These are phyloP conservation scores for Odontarrhena argentea DNA, from an alignment of 345 rosid species.

Conservation along the genomic window DNA sequence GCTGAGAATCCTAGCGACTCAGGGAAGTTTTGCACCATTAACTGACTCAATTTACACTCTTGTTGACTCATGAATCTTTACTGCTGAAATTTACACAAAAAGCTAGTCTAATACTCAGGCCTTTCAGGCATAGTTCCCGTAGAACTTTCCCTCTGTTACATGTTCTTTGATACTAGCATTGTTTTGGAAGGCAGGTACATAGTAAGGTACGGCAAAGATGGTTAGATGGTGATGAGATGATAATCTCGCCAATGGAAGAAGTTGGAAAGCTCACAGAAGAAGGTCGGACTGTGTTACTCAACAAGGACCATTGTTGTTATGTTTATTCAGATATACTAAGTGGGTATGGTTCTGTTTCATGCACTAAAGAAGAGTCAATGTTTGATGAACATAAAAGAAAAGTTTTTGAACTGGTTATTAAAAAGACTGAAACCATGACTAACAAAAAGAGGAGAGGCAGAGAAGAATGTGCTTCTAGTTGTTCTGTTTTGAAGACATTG, in stretches of 20 bases:
- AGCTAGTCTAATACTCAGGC: not conserved
- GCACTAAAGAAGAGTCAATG: conserved; percentile 9
- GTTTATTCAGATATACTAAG: not conserved
- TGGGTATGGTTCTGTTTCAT: not conserved
- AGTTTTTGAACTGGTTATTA: conserved; percentile 4
- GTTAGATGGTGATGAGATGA: conserved; percentile 82
- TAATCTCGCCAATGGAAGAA: conserved; percentile 67
- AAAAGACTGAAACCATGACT: not conserved
- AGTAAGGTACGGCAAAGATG: conserved; percentile 82
- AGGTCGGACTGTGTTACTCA: conserved; percentile 63
- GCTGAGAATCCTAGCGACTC: conserved; percentile 74
- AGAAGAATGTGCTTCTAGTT: conserved; percentile 13
- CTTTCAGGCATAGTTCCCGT: not conserved
- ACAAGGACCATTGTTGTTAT: conserved; percentile 51
- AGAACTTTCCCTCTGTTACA: not conserved
- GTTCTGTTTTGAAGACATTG: conserved; percentile 31
- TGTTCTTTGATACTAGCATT: conserved; percentile 5
- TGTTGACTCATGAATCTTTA: not conserved
- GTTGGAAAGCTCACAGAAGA: conserved; percentile 68
- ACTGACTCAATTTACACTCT: not conserved
- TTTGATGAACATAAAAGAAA: not conserved
- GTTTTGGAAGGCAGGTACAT: conserved; percentile 65
- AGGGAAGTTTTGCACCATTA: conserved; percentile 69
- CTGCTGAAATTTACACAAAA: not conserved
- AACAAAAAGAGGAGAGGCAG: conserved; percentile 9